Evolutionary conservation across 176 grass and related monocot species (phyloP), one percentile per base, ranked within the genome.

Genomic region (Raddia guianensis): DNA sequence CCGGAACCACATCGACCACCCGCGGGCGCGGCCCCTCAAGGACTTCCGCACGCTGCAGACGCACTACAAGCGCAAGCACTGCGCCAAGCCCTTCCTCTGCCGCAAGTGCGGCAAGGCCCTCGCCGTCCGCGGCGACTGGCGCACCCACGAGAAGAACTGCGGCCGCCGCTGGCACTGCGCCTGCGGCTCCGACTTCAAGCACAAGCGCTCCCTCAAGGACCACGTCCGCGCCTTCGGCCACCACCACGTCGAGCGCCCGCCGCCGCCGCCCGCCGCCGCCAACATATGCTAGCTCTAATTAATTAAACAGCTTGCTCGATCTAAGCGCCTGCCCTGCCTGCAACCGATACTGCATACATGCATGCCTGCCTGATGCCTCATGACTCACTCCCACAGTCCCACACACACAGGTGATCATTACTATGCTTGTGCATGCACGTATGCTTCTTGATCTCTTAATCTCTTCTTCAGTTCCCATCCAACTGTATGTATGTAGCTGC

Each of bases 111-210:
- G 86, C 74, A 92, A 92, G 83, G 83, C 90, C 63, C 72, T 98
- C 67, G 92, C 92, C 12, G 95, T 98, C 70, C 92, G 95, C 56
- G 95, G 95, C 9, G 95, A 98, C 86, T 94, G 92, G 95, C 89
- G 88, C 72, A 98, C 95, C 3, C 95, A 98, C 69, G 83, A 98
- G 87, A 98, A 98, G 83, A 98, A 98, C 84, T 94, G 95, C 54
- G 95, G 95, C 47, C 72, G 72, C 7, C 72, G 71, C 1, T 81
- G 78, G 85, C 81, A 79, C 72, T 92, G 90, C 82, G 20, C 55
- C 64, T 92, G 90, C 69, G 90, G 86, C 56, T 92, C 90, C 49
- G 86, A 92, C 44, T 92, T 92, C 79, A 92, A 89, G 90, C 90
- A 92, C 80, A 92, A 92, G 86, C 75, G 90, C 27, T 92, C 90